Conservation (phyloP, 768 basidiomycete genomes). For the Imleria badia region DNA sequence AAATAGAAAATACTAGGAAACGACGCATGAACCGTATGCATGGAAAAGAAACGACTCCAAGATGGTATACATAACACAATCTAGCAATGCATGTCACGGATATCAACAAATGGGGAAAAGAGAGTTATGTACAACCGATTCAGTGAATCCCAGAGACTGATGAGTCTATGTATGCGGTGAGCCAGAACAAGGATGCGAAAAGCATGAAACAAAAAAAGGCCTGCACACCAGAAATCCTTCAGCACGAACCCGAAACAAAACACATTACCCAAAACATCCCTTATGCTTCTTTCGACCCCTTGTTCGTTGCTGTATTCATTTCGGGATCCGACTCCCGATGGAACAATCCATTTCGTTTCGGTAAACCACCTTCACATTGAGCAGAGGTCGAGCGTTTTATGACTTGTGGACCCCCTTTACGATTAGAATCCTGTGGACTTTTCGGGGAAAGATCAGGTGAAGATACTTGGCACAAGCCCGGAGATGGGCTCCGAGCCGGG, state of each 20-base stretch:
- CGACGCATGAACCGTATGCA: background rate
- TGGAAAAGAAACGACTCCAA: background rate
- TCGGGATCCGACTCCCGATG: constrained; percentile 34
- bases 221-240: constrained; percentile 2
- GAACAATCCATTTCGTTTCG: constrained; percentile 28
- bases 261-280: constrained; percentile 6
- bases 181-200: constrained; percentile 7
- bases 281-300: constrained; percentile 27
- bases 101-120: constrained; percentile 19
- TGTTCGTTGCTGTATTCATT: constrained; percentile 21
- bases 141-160: constrained; percentile 8
- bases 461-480: constrained; percentile 1
- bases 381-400: constrained; percentile 32
- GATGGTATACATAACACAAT: constrained; percentile 25
- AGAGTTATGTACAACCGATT: constrained; percentile 3
- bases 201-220: constrained; percentile 4
- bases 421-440: constrained; percentile 14
- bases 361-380: constrained; percentile 25
- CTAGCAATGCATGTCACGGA: constrained; percentile 26
- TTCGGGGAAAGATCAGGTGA: constrained; percentile 7
- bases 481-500: constrained; percentile 6
- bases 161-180: constrained; percentile 11
- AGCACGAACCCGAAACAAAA: constrained; percentile 10
- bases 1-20: constrained; percentile 5
- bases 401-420: constrained; percentile 15